Percentiles rank a stretch among this genome's conserved stretches.
Evolutionary conservation across 331 rosid genomes (phyloP).

Genomic region (Pyracantha coccinea): DNA sequence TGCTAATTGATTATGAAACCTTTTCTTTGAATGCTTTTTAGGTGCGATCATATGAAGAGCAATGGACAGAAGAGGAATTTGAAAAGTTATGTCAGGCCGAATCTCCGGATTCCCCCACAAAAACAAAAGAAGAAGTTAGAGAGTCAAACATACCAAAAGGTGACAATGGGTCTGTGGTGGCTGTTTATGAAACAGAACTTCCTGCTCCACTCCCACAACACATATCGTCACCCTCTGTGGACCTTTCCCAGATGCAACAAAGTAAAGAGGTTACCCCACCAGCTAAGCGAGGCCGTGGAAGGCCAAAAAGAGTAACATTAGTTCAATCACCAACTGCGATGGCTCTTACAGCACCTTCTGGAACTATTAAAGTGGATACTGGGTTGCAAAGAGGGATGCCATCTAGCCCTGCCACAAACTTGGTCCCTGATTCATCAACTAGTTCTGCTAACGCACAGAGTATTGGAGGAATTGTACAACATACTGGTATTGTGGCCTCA

Average conservation of each 20-base stretch:
- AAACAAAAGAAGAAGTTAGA: conserved; percentile 36
- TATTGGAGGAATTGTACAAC: conserved; percentile 24
- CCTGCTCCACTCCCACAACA: conserved; percentile 28
- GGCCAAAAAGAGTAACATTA: conserved; percentile 69
- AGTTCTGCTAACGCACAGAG: conserved; percentile 28
- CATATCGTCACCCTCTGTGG: conserved; percentile 22
- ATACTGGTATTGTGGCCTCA: conserved; percentile 24
- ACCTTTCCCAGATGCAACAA: conserved; percentile 26
- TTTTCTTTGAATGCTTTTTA: conserved; percentile 13
- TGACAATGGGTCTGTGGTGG: conserved; percentile 30
- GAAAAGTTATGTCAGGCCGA: conserved; percentile 94
- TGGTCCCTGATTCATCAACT: conserved; percentile 33
- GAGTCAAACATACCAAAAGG: conserved; percentile 29
- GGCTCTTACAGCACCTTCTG: conserved; percentile 39
- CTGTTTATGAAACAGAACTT: conserved; percentile 36
- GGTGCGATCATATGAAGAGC: conserved; percentile 99
- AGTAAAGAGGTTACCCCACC: conserved; percentile 73
- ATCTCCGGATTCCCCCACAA: conserved; percentile 59
- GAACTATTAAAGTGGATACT: conserved; percentile 32
- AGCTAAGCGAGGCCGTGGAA: conserved; percentile 92
- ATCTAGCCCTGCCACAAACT: conserved; percentile 31
- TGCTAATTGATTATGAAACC: background rate
- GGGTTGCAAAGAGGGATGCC: conserved; percentile 35
- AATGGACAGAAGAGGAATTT: conserved; percentile 99
- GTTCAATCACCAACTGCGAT: conserved; percentile 39